Conservation (phyloP, 345 rosid genomes). For the Salix dunnii region DNA sequence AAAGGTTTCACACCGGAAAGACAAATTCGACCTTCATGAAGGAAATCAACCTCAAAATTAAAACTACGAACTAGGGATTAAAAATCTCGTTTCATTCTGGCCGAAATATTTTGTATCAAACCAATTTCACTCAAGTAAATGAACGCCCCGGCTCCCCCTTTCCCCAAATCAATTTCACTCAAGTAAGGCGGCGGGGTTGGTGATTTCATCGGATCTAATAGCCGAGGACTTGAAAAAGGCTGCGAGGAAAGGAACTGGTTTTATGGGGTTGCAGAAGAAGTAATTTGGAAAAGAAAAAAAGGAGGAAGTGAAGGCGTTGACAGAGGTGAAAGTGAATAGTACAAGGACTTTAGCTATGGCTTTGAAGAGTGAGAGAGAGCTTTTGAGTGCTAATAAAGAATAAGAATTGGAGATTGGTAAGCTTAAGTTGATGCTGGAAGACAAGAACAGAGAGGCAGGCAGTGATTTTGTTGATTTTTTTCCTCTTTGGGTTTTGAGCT, state of each 20-base stretch:
- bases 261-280: constrained; percentile 65
- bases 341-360: constrained; percentile 89
- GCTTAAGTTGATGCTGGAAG: constrained; percentile 51
- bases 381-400: constrained; percentile 64
- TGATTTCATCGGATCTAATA: constrained; percentile 53
- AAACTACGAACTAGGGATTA: no score
- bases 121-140: no score
- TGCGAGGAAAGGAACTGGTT: constrained; percentile 42
- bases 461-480: not conserved
- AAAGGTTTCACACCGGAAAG: no score
- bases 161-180: no score
- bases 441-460: constrained; percentile 65
- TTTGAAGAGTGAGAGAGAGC: constrained; percentile 86
- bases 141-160: no score
- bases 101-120: no score
- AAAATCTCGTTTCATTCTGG: no score
- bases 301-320: constrained; percentile 59
- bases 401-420: constrained; percentile 54
- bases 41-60: no score
- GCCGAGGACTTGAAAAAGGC: constrained; percentile 70
- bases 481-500: not conserved
- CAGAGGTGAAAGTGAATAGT: constrained; percentile 59
- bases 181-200: constrained; percentile 34
- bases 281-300: constrained; percentile 55
- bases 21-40: no score